Base-by-base conservation (phyloP, 495 filamentous ascomycete species). In the Aspergillus mulundensis region DNA sequence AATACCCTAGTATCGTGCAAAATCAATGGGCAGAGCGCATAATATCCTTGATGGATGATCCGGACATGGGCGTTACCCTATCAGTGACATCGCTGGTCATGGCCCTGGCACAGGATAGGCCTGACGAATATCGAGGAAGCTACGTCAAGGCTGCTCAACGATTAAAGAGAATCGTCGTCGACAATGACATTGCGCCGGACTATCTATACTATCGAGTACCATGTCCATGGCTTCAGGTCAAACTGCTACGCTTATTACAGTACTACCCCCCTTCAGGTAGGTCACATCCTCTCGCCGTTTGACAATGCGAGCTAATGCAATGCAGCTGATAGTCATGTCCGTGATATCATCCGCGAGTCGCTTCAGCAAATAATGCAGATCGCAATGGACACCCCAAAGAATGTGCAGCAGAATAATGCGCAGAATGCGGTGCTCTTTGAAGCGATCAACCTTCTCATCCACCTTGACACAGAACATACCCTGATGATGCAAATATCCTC, bases 151-250 rank as follows among this genome's bases (percentile, higher is more conserved):
- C 91, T 34, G 95, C 94, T 0, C 84, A 87, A 54, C 79, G 91
- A 39, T 67, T 99, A 62, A 97, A 96, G 77, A 84, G 86, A 55
- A 87, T 96, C 39, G 79, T 96, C 23, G 84, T 97, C 16, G 92
- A 97, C 66, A 87, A 87, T 34, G 92, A 97, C 49, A 91, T 87
- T 64, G 79, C 87, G 1, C 75, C 82, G 24, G 94, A 97, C 66
- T 99, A 99, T 64, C 76, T 95, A 38, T 99, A 99, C 71, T 99
- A 99, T 78, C 96, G 96, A 54, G 95, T 99, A 24, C 95, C 95
- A 8, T 97, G 93, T 67, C 95, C 95, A 10, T 99, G 95, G 95
- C 88, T 97, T 34, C 95, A 99, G 71, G 89, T 97, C 56, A 99
- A 99, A 71, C 72, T 97, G 12, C 68, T 99, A 54, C 83, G 90